Percentiles rank a stretch among this genome's conserved stretches.
Conservation (phyloP, 1,284 basidiomycete species). For the Apiotrichum brassicae region DNA sequence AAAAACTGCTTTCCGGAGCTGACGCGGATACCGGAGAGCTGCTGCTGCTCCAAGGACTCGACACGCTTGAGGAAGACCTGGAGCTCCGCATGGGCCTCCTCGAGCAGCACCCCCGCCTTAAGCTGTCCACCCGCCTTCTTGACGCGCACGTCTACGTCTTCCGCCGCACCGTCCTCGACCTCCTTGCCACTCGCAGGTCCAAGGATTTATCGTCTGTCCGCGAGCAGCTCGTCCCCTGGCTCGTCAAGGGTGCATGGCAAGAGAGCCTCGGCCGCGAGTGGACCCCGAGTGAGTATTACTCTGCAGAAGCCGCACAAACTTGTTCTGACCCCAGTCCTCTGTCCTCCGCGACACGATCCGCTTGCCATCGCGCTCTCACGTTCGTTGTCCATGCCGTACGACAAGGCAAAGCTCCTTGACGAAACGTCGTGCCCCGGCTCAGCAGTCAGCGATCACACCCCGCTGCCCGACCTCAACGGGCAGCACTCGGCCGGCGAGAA, state of each 20-base stretch:
- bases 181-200: slow-evolving; percentile 57
- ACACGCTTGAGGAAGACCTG: slow-evolving; percentile 63
- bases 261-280: slow-evolving; percentile 35
- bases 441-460: slow-evolving; percentile 17
- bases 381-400: slow-evolving; percentile 33
- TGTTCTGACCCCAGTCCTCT: slow-evolving; percentile 31
- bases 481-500: slow-evolving; percentile 11
- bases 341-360: slow-evolving; percentile 38
- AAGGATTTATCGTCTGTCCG: slow-evolving; percentile 66
- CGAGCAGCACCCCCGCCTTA: slow-evolving; percentile 60
- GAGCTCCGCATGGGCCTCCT: slow-evolving; percentile 67
- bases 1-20: slow-evolving; percentile 38
- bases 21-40: slow-evolving; percentile 56
- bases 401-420: slow-evolving; percentile 14
- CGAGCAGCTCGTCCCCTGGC: slow-evolving; percentile 83
- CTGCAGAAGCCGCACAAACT: background rate
- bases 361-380: slow-evolving; percentile 43
- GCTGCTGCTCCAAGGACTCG: slow-evolving; percentile 59
- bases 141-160: slow-evolving; percentile 90
- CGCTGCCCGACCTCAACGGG: slow-evolving; percentile 11
- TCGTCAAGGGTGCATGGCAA: slow-evolving; percentile 73
- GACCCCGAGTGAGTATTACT: slow-evolving; percentile 32
- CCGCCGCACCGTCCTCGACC: slow-evolving; percentile 65
- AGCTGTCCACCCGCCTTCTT: slow-evolving; percentile 62
- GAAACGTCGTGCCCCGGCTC: slow-evolving; percentile 13